Conservation (phyloP, 2,329 filamentous ascomycete genomes). For the Neofusicoccum sp. region DNA sequence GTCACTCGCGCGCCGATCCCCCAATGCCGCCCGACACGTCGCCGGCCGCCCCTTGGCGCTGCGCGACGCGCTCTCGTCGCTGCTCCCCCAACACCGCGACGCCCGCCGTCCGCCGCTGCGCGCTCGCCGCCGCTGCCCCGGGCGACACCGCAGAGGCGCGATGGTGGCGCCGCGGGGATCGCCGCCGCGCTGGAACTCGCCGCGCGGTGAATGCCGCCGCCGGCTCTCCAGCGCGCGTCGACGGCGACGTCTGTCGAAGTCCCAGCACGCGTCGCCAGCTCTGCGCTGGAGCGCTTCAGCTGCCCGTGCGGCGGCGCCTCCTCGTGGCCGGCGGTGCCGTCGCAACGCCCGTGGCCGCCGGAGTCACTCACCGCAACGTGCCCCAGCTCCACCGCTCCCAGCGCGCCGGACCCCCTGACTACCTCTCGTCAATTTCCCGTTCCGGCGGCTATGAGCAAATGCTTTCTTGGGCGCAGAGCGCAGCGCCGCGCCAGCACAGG, state of each 20-base stretch:
- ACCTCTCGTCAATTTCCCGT: not conserved
- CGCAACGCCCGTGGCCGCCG: not conserved
- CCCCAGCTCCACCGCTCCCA: not conserved
- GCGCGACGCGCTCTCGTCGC: not conserved
- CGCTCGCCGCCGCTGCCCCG: not conserved
- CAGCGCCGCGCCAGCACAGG: not conserved
- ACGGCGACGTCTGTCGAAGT: not conserved
- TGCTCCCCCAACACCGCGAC: not conserved
- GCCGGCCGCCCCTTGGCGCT: not conserved
- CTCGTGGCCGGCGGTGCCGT: constrained; percentile 1
- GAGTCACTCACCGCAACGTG: constrained; percentile 4
- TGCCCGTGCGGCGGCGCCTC: constrained; percentile 4
- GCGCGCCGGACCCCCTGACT: not conserved
- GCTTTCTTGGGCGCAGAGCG: not conserved
- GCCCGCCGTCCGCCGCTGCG: not conserved
- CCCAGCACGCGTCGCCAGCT: not conserved
- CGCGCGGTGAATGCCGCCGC: constrained; percentile 9
- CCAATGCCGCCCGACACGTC: not conserved
- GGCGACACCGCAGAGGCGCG: not conserved
- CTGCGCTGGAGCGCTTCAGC: not conserved
- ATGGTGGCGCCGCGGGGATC: not conserved
- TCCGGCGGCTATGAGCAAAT: not conserved
- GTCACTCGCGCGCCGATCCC: not conserved
- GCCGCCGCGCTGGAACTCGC: not conserved
- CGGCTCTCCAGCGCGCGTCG: not conserved